phyloP scores from a whole-genome alignment of 208 protist species.

The Crithidia acanthocephali region DNA sequence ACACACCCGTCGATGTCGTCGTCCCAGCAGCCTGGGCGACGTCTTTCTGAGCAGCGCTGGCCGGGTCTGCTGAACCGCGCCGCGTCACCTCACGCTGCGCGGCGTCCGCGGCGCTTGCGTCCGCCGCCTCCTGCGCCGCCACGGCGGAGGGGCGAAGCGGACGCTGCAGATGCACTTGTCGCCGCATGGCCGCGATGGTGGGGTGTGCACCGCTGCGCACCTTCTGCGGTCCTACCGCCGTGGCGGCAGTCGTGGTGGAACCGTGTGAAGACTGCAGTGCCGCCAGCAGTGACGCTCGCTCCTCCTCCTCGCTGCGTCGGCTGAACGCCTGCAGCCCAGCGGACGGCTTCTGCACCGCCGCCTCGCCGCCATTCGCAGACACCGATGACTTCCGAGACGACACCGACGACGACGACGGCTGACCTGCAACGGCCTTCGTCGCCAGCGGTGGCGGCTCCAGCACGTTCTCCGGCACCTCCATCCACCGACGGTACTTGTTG shows the following conservation, averaged over 20 bases:
- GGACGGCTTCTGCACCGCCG: neutral
- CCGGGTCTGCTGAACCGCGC: neutral
- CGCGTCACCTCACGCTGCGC: too few species aligned
- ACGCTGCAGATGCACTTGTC: constrained; percentile 37
- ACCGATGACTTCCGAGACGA: constrained; percentile 5
- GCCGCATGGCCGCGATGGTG: constrained; percentile 26
- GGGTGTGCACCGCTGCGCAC: neutral
- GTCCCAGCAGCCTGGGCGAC: neutral
- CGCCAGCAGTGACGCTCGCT: constrained; percentile 37
- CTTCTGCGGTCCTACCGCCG: neutral
- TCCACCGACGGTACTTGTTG: constrained; percentile 76
- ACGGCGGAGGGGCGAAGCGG: constrained; percentile 36
- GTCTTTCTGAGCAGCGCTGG: neutral
- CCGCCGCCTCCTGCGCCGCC: constrained; percentile 18
- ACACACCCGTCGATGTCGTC: too few species aligned
- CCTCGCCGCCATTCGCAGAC: neutral
- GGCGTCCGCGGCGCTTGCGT: neutral
- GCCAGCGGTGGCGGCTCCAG: constrained; percentile 36
- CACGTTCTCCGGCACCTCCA: constrained; percentile 73
- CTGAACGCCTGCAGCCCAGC: neutral
- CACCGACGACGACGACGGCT: neutral
- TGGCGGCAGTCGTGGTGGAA: neutral
- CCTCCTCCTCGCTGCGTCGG: constrained; percentile 23
- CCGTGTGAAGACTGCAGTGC: constrained; percentile 1
- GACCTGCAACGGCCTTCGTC: neutral